Evolutionary conservation across 129 eudicot species (phyloP).

Genomic region (Chrysanthemum seticuspe): DNA sequence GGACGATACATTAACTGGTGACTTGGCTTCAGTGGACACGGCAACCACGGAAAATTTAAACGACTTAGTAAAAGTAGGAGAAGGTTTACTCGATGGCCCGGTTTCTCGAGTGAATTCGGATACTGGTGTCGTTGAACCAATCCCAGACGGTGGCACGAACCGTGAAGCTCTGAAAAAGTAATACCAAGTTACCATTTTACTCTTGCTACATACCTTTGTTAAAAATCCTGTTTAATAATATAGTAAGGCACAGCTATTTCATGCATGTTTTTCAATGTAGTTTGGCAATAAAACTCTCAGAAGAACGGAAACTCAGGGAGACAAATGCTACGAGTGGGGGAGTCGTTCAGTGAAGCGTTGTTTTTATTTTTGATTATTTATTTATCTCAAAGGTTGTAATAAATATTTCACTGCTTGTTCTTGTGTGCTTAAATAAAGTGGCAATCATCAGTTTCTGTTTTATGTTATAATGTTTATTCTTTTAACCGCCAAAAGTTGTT

Average conservation of each 20-base stretch:
- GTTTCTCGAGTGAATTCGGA: slow-evolving; percentile 37
- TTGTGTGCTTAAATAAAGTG: no score
- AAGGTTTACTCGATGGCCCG: slow-evolving; percentile 40
- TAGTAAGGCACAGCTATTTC: neutral
- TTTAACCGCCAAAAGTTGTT: no score
- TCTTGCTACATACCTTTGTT: neutral
- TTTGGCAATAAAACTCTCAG: slow-evolving; percentile 45
- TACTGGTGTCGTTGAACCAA: slow-evolving; percentile 36
- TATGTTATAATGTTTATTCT: no score
- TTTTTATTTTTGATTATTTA: no score
- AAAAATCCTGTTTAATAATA: neutral
- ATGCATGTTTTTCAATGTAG: slow-evolving; percentile 17
- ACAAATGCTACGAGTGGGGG: slow-evolving; percentile 6
- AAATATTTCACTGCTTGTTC: no score
- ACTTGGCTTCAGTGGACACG: slow-evolving; percentile 24
- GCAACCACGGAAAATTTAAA: slow-evolving; percentile 47
- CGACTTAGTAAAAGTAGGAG: slow-evolving; percentile 39
- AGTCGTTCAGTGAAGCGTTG: no score
- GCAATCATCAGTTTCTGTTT: no score
- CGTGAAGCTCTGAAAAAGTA: slow-evolving; percentile 46
- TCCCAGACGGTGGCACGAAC: slow-evolving; percentile 40
- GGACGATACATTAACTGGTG: slow-evolving; percentile 51
- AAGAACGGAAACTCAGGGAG: slow-evolving; percentile 44
- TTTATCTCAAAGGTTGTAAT: no score
- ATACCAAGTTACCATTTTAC: no score